Base-by-base conservation (phyloP, 495 filamentous ascomycete genomes). In the Neurospora sp. region DNA sequence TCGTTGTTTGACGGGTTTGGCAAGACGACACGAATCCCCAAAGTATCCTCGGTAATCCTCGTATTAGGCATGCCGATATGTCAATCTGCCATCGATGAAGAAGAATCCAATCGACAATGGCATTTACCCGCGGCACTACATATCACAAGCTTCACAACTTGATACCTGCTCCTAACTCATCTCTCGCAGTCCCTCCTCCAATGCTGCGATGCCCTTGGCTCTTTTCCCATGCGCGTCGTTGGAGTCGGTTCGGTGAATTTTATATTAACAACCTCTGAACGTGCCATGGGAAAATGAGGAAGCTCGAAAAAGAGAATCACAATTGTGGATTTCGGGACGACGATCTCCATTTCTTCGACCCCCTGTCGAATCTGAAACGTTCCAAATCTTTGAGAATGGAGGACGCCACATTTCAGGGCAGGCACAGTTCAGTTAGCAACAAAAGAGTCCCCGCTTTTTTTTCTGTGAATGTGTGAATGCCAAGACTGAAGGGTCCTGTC, bases 301-400 rank as follows among this genome's bases (percentile, higher is more conserved):
- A 48, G 11, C 27, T 23, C 0, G 12, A 12, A 41, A 31, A 20
- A 35, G 37, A 18, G 39, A 23, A 31, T 39, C 27, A 18, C 8
- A 31, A 18, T 54, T 71, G 18, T 48, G 37, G 48, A 59, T 59
- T 27, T 59, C 48, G 11, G 48, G 11, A 59, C 39, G 75, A 39
- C 71, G 75, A 78, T 78, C 77, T 14, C 73, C 72, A 72, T 78
- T 71, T 69, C 71, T 77, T 4, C 4, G 4, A 27, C 3, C 41
- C 42, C 42, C 42, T 46, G 77, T 72, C 73, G 40, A 71, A 39
- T 76, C 74, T 79, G 77, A 79, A 79, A 79, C 77, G 72, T 46
- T 27, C 74, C 38, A 73, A 72, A 71, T 41, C 7, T 27, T 27
- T 27, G 27, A 27, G 27, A 77, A 77, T 74, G 42, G 76, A 8